Percentiles rank a stretch among this genome's conserved stretches.
Conservation (phyloP, 805 yeast genomes). For the Kodamaea sagamina region DNA sequence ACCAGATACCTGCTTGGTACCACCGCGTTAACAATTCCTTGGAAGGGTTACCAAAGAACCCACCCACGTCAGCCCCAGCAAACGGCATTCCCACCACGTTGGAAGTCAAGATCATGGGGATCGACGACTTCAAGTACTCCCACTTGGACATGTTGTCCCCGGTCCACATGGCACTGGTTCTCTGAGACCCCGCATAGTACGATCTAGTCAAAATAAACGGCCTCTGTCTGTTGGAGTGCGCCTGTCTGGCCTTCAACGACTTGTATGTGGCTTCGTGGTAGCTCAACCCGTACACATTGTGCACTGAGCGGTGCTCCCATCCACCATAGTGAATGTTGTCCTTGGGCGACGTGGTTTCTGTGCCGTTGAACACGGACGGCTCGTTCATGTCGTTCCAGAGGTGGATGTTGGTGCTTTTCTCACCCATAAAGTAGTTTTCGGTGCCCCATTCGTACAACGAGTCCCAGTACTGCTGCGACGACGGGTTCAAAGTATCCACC, state of each 20-base stretch:
- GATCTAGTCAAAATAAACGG: slow-evolving; percentile 90
- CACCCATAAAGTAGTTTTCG: slow-evolving; percentile 30
- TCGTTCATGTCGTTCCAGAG: slow-evolving; percentile 99
- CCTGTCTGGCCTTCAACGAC: slow-evolving; percentile 55
- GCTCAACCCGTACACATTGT: slow-evolving; percentile 79
- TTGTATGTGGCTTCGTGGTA: slow-evolving; percentile 78
- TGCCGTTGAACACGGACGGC: slow-evolving; percentile 92
- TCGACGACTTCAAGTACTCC: slow-evolving; percentile 78
- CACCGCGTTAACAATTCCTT: slow-evolving; percentile 82
- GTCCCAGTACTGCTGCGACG: slow-evolving; percentile 62
- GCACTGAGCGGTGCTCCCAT: slow-evolving; percentile 90
- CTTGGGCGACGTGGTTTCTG: slow-evolving; percentile 88
- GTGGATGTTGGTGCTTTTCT: slow-evolving; percentile 65
- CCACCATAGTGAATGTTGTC: slow-evolving; percentile 76
- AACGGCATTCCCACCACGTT: slow-evolving; percentile 88
- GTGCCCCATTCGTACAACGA: slow-evolving; percentile 50
- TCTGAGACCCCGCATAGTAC: slow-evolving; percentile 88
- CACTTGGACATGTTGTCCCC: slow-evolving; percentile 95
- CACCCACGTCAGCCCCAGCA: slow-evolving; percentile 96
- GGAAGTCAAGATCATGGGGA: slow-evolving; percentile 85
- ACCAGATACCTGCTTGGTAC: slow-evolving; percentile 96
- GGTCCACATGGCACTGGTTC: slow-evolving; percentile 94
- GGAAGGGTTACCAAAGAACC: slow-evolving; percentile 89
- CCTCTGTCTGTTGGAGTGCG: slow-evolving; percentile 51
- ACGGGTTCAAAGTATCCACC: slow-evolving; percentile 82